Base-by-base conservation (phyloP, 139 green algal species). In the Astrephomene gubernaculifera region DNA sequence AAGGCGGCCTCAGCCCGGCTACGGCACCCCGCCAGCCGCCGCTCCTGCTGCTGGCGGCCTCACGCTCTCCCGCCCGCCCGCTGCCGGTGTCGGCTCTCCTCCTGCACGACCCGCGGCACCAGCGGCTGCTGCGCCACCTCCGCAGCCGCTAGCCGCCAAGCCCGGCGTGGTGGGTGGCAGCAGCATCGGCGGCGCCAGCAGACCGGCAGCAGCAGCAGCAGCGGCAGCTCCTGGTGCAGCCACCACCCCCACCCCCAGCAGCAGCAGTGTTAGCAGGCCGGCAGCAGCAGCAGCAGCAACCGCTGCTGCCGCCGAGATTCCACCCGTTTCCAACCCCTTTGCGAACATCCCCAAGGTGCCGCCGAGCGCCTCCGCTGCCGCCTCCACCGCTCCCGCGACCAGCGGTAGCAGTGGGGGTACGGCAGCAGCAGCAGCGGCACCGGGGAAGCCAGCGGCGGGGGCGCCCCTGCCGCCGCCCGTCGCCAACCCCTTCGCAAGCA, bases 401-500 rank as follows among this genome's bases (percentile, higher is more conserved):
- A 57, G 12, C 12, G 49, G 49, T 17, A 12, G 12, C 49, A 57
- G 49, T 12, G 49, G 49, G 49, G n/a, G n/a, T n/a, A n/a, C n/a
- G 12, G 12, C 49, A 25, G 49, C 12, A 17, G 49, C 49, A 12
- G 12, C 49, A 25, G 49, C 12, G 49, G 49, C 49, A 12, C 49
- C 49, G 49, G 49, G 12, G 12, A 12, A 17, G 49, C 49, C 49
- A 57, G 49, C 49, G 12, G 49, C 12, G 12, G 49, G 12, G 49
- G 12, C 49, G 12, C 49, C 49, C 12, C 49, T 17, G 49, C 49
- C 57, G 57, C 22, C 19, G 57, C 22, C 70, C 21, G 70, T 86
- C 25, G 29, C 68, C 68, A 83, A 83, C 43, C 76, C 76, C 9
- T 83, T 83, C 39, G 76, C 76, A n/a, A 83, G 61, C 41, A 72